Evolutionary conservation across 2,329 filamentous ascomycete genomes (phyloP).

Genomic region (Xylogone sp.): DNA sequence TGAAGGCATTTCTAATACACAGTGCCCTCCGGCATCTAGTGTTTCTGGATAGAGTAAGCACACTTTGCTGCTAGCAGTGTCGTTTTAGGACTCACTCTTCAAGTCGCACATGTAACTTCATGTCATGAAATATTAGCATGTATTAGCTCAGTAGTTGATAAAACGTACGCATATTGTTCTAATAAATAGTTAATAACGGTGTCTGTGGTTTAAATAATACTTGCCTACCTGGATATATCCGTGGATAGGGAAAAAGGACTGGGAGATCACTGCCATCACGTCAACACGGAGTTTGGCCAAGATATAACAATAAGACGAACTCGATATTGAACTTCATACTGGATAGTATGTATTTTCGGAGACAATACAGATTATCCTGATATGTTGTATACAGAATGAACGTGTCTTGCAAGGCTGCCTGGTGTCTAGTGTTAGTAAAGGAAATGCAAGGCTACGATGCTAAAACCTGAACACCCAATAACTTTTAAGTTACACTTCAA

Average conservation of each 20-base stretch:
- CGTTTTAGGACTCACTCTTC: constrained; percentile 50
- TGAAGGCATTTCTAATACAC: constrained; percentile 97
- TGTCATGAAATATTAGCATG: constrained; percentile 10
- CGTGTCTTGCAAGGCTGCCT: too few relatives aligned
- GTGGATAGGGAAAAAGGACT: constrained; percentile 70
- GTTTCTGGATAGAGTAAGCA: constrained; percentile 46
- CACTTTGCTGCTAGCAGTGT: background rate
- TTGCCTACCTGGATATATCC: constrained; percentile 57
- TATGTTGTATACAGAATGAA: too few relatives aligned
- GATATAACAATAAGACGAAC: constrained; percentile 28
- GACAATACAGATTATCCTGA: background rate
- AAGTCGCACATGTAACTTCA: constrained; percentile 76
- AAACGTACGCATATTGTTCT: constrained; percentile 61
- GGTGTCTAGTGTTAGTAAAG: too few relatives aligned
- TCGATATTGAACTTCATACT: constrained; percentile 80
- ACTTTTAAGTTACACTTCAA: too few relatives aligned
- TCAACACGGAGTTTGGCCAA: constrained; percentile 18
- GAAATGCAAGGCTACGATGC: too few relatives aligned
- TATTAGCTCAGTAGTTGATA: too few relatives aligned
- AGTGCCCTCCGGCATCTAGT: constrained; percentile 90
- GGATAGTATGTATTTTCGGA: constrained; percentile 7
- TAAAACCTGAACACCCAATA: too few relatives aligned
- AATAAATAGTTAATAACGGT: constrained; percentile 37
- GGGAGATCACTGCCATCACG: constrained; percentile 53
- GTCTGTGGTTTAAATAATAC: background rate